Evolutionary conservation across 2,329 filamentous ascomycete genomes (phyloP).

Genomic region (Ophiosphaerella herpotricha): DNA sequence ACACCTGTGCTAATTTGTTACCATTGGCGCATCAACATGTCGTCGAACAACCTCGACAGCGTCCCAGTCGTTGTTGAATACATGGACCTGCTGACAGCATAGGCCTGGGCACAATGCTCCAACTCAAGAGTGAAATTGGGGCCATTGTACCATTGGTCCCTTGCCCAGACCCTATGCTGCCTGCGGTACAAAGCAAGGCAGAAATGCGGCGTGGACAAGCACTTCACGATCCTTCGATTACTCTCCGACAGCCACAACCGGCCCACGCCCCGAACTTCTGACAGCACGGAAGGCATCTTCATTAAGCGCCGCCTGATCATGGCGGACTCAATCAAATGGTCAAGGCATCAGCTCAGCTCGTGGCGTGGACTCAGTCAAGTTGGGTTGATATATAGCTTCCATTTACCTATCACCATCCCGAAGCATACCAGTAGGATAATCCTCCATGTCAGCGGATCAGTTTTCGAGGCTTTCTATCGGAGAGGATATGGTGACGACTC

Average conservation of each 20-base stretch:
- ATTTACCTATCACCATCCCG: constrained; percentile 12
- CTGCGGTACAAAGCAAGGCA: constrained; percentile 24
- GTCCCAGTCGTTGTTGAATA: constrained; percentile 7
- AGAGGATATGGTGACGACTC: constrained; percentile 46
- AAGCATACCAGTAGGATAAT: constrained; percentile 16
- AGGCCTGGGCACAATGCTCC: constrained; percentile 2
- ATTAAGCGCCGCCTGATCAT: constrained; percentile 37
- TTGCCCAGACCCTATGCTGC: constrained; percentile 9
- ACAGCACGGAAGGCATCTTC: constrained; percentile 37
- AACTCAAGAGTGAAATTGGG: constrained; percentile 15
- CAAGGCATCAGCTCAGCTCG: constrained; percentile 32
- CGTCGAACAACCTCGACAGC: constrained; percentile 8
- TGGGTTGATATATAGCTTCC: constrained; percentile 39
- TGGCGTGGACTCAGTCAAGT: constrained; percentile 29
- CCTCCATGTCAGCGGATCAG: constrained; percentile 44
- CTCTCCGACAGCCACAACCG: constrained; percentile 37
- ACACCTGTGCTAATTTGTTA: constrained; percentile 6
- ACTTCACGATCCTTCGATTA: constrained; percentile 22
- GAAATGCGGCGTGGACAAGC: constrained; percentile 26
- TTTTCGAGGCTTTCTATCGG: constrained; percentile 44
- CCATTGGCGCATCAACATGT: constrained; percentile 16
- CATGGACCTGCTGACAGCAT: constrained; percentile 1
- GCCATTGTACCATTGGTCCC: constrained; percentile 17
- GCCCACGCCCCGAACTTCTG: constrained; percentile 28
- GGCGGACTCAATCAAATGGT: constrained; percentile 25